A percentile compares a stretch with the other conserved stretches of the same genome.
Conservation (phyloP, 371 early-diverging fungal genomes). For the Haplosporangium sp. region DNA sequence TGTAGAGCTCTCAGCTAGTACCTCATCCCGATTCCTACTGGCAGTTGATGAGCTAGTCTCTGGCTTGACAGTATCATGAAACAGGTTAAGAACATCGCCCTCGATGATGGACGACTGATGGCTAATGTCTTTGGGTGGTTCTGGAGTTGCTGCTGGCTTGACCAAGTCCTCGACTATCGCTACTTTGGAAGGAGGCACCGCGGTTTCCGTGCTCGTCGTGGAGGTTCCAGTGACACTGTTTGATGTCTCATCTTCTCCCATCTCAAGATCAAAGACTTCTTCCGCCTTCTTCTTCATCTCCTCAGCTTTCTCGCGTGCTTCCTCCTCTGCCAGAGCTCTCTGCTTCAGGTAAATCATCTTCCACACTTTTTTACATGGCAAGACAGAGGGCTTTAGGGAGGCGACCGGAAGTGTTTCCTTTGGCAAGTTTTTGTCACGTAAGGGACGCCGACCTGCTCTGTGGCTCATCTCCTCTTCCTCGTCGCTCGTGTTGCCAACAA, state of each 20-base stretch:
- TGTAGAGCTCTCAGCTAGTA: neutral
- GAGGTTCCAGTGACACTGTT: neutral
- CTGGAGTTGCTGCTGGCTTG: neutral
- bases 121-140: neutral
- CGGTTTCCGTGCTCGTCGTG: neutral
- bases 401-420: conserved; percentile 30
- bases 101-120: conserved; percentile 28
- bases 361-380: conserved; percentile 52
- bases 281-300: conserved; percentile 51
- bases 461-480: conserved; percentile 33
- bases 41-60: conserved; percentile 4
- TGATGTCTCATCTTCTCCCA: conserved; percentile 36
- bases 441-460: conserved; percentile 5
- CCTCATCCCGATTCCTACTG: neutral
- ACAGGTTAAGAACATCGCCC: conserved; percentile 48
- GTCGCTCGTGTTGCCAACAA: conserved; percentile 50
- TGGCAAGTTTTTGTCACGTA: conserved; percentile 40
- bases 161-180: neutral
- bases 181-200: neutral
- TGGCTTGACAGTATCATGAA: conserved; percentile 38
- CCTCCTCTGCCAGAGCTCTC: conserved; percentile 44
- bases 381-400: conserved; percentile 26
- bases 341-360: conserved; percentile 52
- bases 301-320: conserved; percentile 46
- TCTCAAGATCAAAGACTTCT: conserved; percentile 52